Evolutionary conservation across 2,329 filamentous ascomycete genomes (phyloP), one percentile per base, ranked within the genome.

Genomic region (Aspergillus sp.): DNA sequence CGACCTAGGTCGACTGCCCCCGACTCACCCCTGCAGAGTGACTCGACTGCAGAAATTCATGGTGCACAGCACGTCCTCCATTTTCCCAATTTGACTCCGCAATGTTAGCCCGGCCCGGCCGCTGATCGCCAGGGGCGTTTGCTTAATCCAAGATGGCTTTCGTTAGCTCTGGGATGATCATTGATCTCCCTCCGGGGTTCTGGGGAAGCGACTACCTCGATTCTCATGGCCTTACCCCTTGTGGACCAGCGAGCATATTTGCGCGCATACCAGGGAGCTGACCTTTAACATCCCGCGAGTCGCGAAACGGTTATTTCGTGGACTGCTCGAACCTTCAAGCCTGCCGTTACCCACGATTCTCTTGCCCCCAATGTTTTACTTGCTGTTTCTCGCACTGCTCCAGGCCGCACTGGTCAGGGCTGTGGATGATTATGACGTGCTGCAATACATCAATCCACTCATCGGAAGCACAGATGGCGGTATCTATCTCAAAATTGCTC

Each of bases 381-480:
- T 47, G 38, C 34, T 32, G 39, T 51, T 45, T 38, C 22, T 51
- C 20, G 53, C 39, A 3, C 34, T 62, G 26, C 36, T 60, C 13
- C 41, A 55, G 26, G 44, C 39, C 47, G 56, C 61, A n/a, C 53
- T 61, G 20, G 20, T 51, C 39, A 48, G 39, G n/a, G 36, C 44
- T 4, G 48, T 56, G 22, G 58, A 68, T 38, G 64, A 71, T 50
- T 74, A 74, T 34, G 75, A 80, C 68, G 72, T 78, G 6, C 68
- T 80, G 8, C 66, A 76, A 58, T 79, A 78, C 62, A 64, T 80
- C 15, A 70, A 84, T 66, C 82, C 81, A 15, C 74, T 84, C 36
- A 83, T 85, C 62, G 82, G 82, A 52, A 83, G 78, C 50, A 76
- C 72, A 11, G 79, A 81, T 62, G 82, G 81, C 66, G 73, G 73